These are phyloP conservation scores for Sutorius eximius DNA, from an alignment of 1,284 basidiomycete genomes.

Conservation along the genomic window DNA sequence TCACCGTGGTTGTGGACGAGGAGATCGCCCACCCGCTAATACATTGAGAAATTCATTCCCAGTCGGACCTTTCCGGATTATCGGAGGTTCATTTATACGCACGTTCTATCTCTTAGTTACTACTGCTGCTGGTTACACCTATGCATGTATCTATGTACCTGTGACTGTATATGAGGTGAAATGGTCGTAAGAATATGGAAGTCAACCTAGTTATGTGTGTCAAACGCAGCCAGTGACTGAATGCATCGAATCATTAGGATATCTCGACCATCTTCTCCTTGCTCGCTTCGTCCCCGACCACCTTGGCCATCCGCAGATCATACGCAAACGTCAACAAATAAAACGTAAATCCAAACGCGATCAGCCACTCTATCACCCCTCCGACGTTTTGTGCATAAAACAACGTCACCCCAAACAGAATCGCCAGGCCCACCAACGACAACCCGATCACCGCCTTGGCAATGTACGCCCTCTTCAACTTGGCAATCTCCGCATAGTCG, in stretches of 20 bases:
- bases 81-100: background rate
- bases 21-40: background rate
- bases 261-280: background rate
- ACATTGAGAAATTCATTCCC: background rate
- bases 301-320: constrained; percentile 60
- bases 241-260: background rate
- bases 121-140: no score
- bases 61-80: background rate
- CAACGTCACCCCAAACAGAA: constrained; percentile 59
- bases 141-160: background rate
- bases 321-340: constrained; percentile 68
- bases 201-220: background rate
- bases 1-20: background rate
- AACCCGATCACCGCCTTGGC: constrained; percentile 59
- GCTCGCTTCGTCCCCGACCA: constrained; percentile 13
- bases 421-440: constrained; percentile 56
- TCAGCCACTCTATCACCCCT: constrained; percentile 70
- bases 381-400: constrained; percentile 48
- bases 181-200: background rate
- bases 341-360: constrained; percentile 69
- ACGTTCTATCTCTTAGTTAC: no score
- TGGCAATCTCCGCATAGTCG: constrained; percentile 47
- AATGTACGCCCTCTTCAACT: constrained; percentile 56
- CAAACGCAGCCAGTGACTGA: background rate
- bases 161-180: background rate